Evolutionary conservation across 495 filamentous ascomycete genomes (phyloP), one percentile per base, ranked within the genome.

Genomic region (Collariella sp.): DNA sequence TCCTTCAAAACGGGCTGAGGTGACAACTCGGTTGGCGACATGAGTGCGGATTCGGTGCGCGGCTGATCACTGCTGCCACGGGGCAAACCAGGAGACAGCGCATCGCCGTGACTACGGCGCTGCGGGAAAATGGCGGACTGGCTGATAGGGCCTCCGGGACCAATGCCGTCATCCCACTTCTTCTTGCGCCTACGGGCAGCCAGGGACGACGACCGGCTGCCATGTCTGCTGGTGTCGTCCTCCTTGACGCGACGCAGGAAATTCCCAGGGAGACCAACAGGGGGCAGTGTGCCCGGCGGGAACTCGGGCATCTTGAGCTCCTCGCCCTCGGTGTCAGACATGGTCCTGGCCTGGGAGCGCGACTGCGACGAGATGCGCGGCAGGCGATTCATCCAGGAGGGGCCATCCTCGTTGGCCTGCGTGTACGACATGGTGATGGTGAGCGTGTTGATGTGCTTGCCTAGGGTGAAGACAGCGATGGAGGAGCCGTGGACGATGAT

Each of bases 401-500:
- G 89, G 6, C 88, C 88, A 6, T 96, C 91, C 60, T 96, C 91
- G 50, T 84, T 85, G 51, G 85, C 90, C 59, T 81, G 76, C 0
- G 94, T 97, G 72, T 96, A 97, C 0, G 94, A 97, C 76, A 97
- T 85, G 12, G 93, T 95, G 46, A 99, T 79, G 11, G 88, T 88
- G 56, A 99, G 76, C 2, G 94, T 97, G 70, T 99, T 97, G 77
- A 99, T 97, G 44, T 86, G 93, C 68, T 97, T 99, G 45, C 94
- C 94, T 7, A 99, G 80, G 0, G 94, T 97, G 64, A 99, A 99
- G 12, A 99, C 94, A 9, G 94, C 94, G 65, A 99, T 88, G 0
- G 94, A 99, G 24, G 91, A 96, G 7, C 94, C 94, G 65, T 99
- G 94, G 5, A 99, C 89, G 47, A 96, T 66, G 56, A 99, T 99